A percentile compares a stretch with the other conserved stretches of the same genome.
These are phyloP conservation scores for Ustilago sp. DNA, from an alignment of 1,284 basidiomycete genomes.

Conservation along the genomic window DNA sequence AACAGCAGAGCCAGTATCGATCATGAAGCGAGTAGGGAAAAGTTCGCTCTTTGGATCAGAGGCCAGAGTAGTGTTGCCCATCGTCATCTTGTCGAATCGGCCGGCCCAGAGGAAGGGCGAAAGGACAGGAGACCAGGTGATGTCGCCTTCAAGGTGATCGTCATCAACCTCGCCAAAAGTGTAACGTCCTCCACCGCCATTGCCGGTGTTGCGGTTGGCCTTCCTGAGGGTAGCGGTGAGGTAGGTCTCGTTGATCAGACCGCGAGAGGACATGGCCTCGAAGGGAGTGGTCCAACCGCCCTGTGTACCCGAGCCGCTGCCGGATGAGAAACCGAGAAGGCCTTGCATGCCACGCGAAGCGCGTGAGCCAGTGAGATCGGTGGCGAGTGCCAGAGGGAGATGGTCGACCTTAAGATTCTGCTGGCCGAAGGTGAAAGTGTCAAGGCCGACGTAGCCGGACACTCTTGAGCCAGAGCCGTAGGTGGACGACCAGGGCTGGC, in stretches of 20 bases:
- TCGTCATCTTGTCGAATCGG: constrained; percentile 48
- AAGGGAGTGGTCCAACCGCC: constrained; percentile 60
- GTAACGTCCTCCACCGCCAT: constrained; percentile 57
- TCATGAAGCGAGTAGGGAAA: constrained; percentile 44
- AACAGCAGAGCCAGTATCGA: constrained; percentile 59
- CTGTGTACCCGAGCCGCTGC: constrained; percentile 30
- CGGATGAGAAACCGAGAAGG: constrained; percentile 51
- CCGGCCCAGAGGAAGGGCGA: constrained; percentile 54
- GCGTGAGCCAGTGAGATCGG: constrained; percentile 47
- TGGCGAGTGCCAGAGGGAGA: constrained; percentile 46
- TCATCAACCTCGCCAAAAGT: constrained; percentile 55
- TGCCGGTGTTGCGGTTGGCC: constrained; percentile 56
- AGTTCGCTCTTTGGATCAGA: constrained; percentile 21
- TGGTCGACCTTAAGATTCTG: constrained; percentile 33
- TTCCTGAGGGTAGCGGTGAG: constrained; percentile 55
- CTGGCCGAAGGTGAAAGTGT: constrained; percentile 50
- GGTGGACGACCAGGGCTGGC: constrained; percentile 42
- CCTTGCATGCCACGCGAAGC: constrained; percentile 56
- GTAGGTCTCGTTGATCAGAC: constrained; percentile 49
- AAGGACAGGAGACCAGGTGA: constrained; percentile 49
- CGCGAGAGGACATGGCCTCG: constrained; percentile 52
- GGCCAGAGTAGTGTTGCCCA: constrained; percentile 37
- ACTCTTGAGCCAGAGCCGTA: constrained; percentile 47
- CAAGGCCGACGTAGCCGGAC: constrained; percentile 55
- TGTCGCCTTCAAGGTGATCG: constrained; percentile 33